Evolutionary conservation across 148 eudicot species (phyloP).

Genomic region (Persicaria maculosa): DNA sequence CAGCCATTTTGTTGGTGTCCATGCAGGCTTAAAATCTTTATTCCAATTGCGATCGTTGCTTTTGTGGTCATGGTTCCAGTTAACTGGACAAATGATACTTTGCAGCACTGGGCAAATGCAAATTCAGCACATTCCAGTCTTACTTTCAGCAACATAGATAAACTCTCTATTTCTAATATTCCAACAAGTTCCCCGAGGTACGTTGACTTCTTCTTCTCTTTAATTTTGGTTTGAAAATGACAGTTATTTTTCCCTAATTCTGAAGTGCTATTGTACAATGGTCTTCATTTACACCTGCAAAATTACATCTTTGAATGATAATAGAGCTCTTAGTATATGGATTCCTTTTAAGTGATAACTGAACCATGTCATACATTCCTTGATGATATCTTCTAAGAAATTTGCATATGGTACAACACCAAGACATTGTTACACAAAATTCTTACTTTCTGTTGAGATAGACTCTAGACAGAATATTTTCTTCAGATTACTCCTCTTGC

Average conservation of each 20-base stretch:
- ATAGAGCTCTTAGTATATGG: not conserved
- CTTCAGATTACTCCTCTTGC: too few species aligned
- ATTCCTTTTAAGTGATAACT: not conserved
- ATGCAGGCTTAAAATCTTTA: constrained; percentile 59
- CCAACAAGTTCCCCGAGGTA: constrained; percentile 50
- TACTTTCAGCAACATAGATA: constrained; percentile 48
- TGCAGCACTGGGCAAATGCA: constrained; percentile 17
- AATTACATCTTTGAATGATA: not conserved
- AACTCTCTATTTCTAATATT: constrained; percentile 67
- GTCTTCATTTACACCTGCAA: not conserved
- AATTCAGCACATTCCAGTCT: constrained; percentile 17
- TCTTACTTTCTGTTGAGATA: too few species aligned
- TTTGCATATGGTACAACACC: not conserved
- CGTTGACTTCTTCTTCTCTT: not conserved
- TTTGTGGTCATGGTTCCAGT: constrained; percentile 55
- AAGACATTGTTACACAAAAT: too few species aligned
- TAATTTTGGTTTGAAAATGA: not conserved
- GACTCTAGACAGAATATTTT: too few species aligned
- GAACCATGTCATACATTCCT: not conserved
- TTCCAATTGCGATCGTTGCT: constrained; percentile 48
- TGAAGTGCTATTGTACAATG: not conserved
- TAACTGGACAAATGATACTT: constrained; percentile 48
- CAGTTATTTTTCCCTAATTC: not conserved
- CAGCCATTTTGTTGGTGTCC: not conserved
- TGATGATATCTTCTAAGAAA: not conserved